These are phyloP conservation scores for Amphicarpaea edgeworthii DNA, from an alignment of 306 rosid genomes.

Conservation along the genomic window DNA sequence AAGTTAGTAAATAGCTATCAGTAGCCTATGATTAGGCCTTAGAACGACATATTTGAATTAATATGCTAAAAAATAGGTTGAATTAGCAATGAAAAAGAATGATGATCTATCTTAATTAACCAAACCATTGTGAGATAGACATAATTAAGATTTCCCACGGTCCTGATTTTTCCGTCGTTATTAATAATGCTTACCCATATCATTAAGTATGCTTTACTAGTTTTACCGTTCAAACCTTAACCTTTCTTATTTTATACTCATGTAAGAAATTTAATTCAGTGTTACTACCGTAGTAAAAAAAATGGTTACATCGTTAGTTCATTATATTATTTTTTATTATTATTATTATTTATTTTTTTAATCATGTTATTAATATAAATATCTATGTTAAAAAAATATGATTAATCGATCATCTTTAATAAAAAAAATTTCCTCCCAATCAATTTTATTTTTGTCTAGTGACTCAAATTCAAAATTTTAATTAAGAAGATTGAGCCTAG, in stretches of 20 bases:
- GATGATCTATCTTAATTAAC: conserved; percentile 12
- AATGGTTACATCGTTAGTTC: not conserved
- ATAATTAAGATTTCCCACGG: conserved; percentile 32
- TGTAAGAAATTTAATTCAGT: not conserved
- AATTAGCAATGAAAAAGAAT: conserved; percentile 4
- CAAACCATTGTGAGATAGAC: conserved; percentile 21
- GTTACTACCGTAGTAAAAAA: not conserved
- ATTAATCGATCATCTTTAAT: too few species aligned
- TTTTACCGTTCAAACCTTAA: conserved; percentile 31
- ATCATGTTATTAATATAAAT: too few species aligned
- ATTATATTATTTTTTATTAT: too few species aligned
- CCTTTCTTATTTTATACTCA: not conserved
- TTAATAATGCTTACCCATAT: conserved; percentile 32
- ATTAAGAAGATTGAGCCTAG: too few species aligned
- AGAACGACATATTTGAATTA: conserved; percentile 34
- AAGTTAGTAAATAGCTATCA: conserved; percentile 30
- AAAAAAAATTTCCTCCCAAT: too few species aligned
- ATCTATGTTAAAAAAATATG: too few species aligned
- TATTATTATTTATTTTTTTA: too few species aligned
- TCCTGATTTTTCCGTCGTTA: conserved; percentile 6
- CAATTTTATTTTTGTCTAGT: too few species aligned
- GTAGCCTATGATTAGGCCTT: conserved; percentile 21
- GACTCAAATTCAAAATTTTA: too few species aligned
- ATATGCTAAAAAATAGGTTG: conserved; percentile 17
- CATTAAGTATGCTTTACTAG: conserved; percentile 28